Base-by-base conservation (phyloP, 108 stramenopile genomes). In the Conticribra guillardii region DNA sequence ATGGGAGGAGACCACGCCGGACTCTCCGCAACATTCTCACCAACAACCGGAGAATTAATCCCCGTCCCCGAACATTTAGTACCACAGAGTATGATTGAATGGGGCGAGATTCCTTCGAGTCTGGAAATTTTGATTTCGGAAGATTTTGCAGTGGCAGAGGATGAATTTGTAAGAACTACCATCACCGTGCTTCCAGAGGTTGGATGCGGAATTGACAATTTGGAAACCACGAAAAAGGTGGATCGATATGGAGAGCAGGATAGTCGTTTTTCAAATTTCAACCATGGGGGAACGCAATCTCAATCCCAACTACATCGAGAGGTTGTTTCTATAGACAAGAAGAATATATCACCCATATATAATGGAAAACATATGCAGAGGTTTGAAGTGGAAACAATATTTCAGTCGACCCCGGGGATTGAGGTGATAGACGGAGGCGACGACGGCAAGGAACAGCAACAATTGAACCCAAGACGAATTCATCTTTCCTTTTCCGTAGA, bases 1-100 rank as follows among this genome's bases (percentile, higher is more conserved):
- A 15, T 80, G 17, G 91, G 92, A 18, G 92, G 92, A 18, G 92
- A 93, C 60, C 87, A 82, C 74, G 88, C 85, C 46, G 92, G 92
- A 14, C 60, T 87, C 17, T 71, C 70, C 0, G 92, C 88, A 1
- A 93, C 83, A 0, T 90, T 90, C 73, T 60, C 73, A 52, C 65
- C 74, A 1, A 60, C 14, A 27, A 46, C 66, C 5, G 89, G 89
- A 21, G 57, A 66, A 2, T 63, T 89, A 26, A 86, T 93, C 24
- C 87, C 83, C 19, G 78, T 93, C 16, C 92, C 92, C 9, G 85
- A 86, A 55, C 79, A 87, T 56, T 61, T 86, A 23, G 79, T 93
- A 0, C 89, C 89, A 0, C 64, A 76, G 16, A 54, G 55, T 41
- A 60, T 93, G 79, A 27, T 89, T 17, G 92, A 93, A 59, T 93